These are phyloP conservation scores for Trichoderma arundinaceum DNA, from an alignment of 2,329 filamentous ascomycete genomes.

Conservation along the genomic window DNA sequence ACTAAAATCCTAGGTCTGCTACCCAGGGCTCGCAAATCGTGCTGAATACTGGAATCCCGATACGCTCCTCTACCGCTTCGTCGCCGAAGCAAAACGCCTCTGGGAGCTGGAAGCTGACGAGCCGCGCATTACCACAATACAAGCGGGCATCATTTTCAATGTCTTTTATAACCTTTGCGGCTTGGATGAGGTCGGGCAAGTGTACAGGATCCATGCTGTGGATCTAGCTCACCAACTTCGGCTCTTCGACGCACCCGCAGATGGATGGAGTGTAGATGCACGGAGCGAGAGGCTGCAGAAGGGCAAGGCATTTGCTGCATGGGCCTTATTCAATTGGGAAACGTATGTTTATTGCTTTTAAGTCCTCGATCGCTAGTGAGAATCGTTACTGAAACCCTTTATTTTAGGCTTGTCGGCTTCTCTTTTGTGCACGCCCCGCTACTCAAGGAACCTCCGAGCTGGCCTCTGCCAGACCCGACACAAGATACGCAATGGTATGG, in stretches of 20 bases:
- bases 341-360: background rate
- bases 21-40: background rate
- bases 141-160: constrained; percentile 20
- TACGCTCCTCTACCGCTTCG: constrained; percentile 20
- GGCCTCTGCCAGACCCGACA: constrained; percentile 9
- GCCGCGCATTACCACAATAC: constrained; percentile 18
- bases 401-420: background rate
- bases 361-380: no score
- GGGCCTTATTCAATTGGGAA: constrained; percentile 26
- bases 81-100: constrained; percentile 16
- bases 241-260: background rate
- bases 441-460: constrained; percentile 15
- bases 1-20: background rate
- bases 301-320: constrained; percentile 19
- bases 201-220: background rate
- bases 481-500: constrained; percentile 13
- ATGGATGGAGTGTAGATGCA: background rate
- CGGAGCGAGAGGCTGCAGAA: background rate
- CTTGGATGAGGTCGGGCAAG: background rate
- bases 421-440: background rate
- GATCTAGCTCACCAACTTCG: background rate
- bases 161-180: constrained; percentile 24
- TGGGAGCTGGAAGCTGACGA: constrained; percentile 23
- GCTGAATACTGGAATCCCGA: constrained; percentile 29
- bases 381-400: background rate